Evolutionary conservation across 129 eudicot species (phyloP), one percentile per base, ranked within the genome.

Genomic region (Pulicaria dysenterica): DNA sequence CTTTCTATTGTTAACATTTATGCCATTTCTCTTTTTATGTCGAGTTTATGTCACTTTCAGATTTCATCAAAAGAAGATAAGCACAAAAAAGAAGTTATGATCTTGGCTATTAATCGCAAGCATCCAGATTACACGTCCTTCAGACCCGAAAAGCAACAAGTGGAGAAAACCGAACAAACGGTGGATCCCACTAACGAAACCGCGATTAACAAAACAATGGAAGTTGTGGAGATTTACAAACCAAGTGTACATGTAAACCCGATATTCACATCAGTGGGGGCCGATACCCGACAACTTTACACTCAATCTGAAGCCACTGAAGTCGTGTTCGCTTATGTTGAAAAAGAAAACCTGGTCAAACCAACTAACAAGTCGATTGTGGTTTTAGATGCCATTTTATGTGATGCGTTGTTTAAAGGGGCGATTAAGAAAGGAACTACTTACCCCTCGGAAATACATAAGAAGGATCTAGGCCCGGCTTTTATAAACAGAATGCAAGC

Each of bases 401-500:
- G 99, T 17, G 99, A 94, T 80, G 96, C 99, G 4, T 82, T 94
- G 48, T 94, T 85, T 61, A 94, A 94, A 76, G 99, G 99, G 5
- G 87, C 89, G 7, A 88, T 88, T 39, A 94, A 94, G 24, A 94
- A 90, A 61, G 99, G 99, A n/a, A 63, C 96, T 13, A 83, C 76
- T 5, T 94, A 90, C 61, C 99, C 99, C 3, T 90, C 97, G 36
- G 96, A 90, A 77, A 94, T 94, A 77, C 96, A 88, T 74, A 94
- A 90, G 65, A 90, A 90, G 75, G 99, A 94, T 84, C 47, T 94
- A 8, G 94, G 80, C 4, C 62, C 72, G 3, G 83, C 89, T 5
- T 94, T 94, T 83, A 72, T 94, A 39, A 88, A 63, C 9, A 89
- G 99, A 13, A 94, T 94, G 99, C 99, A 94, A 79, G 84, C 99